Evolutionary conservation across 352 stramenopile genomes (phyloP).

Genomic region (Pythium brachiatum): DNA sequence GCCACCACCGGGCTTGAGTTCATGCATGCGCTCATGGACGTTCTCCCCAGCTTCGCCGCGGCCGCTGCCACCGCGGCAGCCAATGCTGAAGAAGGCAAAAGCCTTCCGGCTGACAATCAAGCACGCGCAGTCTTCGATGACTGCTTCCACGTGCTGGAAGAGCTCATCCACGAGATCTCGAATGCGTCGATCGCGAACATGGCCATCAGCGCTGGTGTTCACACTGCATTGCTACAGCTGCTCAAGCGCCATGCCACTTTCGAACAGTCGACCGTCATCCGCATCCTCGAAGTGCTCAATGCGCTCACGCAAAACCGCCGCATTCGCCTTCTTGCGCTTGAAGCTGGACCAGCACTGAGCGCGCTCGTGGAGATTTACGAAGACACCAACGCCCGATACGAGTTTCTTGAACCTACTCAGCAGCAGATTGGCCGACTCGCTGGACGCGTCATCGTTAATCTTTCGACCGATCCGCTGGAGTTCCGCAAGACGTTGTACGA

Average conservation of each 20-base stretch:
- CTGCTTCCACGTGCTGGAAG: conserved; percentile 53
- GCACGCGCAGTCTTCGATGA: conserved; percentile 56
- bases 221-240: conserved; percentile 65
- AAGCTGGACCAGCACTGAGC: conserved; percentile 49
- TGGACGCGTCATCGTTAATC: conserved; percentile 57
- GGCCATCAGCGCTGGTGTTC: conserved; percentile 63
- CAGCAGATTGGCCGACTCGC: conserved; percentile 49
- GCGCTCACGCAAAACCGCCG: conserved; percentile 53
- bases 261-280: conserved; percentile 9
- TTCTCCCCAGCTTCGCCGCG: conserved; percentile 19
- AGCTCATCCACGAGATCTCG: conserved; percentile 56
- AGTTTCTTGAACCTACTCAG: conserved; percentile 26
- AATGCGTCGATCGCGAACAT: conserved; percentile 66
- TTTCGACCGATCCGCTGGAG: conserved; percentile 71
- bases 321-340: conserved; percentile 68
- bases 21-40: conserved; percentile 56
- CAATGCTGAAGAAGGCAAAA: conserved; percentile 1
- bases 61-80: neutral
- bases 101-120: conserved; percentile 15
- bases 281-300: conserved; percentile 48
- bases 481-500: conserved; percentile 83
- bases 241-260: conserved; percentile 23
- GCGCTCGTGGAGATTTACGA: conserved; percentile 62
- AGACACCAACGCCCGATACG: conserved; percentile 38
- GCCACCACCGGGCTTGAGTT: conserved; percentile 61